A percentile compares a stretch with the other conserved stretches of the same genome.
Conservation (phyloP, 2,329 filamentous ascomycete species). For the Aspergillus fischeri region DNA sequence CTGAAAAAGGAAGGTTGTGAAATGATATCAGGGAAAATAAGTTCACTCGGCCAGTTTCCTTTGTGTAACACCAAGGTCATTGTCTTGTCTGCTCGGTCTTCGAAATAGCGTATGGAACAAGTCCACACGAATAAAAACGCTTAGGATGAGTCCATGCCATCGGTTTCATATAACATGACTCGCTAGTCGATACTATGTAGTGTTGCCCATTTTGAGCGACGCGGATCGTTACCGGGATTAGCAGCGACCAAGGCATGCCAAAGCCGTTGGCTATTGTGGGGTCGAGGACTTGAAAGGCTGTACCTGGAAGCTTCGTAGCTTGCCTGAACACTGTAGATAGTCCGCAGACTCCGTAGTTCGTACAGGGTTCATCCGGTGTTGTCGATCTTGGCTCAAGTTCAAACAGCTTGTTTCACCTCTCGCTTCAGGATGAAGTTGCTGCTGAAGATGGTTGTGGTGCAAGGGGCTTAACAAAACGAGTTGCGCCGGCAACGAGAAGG, state of each 20-base stretch:
- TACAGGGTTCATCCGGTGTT: background rate
- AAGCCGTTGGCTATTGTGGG: background rate
- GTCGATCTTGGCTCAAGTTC: background rate
- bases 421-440: background rate
- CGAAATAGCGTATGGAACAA: background rate
- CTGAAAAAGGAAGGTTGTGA: background rate
- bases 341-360: background rate
- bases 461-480: background rate
- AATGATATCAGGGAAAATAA: background rate
- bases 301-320: background rate
- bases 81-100: background rate
- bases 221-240: background rate
- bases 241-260: background rate
- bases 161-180: background rate
- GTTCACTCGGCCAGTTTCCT: background rate
- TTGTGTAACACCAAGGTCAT: background rate
- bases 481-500: conserved; percentile 9
- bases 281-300: background rate
- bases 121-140: too few species aligned
- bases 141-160: background rate
- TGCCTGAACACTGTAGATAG: background rate
- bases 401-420: background rate
- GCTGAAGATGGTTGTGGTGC: background rate
- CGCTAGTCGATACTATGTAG: background rate
- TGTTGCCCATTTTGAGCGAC: background rate